Base-by-base conservation (phyloP, 1,284 basidiomycete species). In the Tilletia setariae region DNA sequence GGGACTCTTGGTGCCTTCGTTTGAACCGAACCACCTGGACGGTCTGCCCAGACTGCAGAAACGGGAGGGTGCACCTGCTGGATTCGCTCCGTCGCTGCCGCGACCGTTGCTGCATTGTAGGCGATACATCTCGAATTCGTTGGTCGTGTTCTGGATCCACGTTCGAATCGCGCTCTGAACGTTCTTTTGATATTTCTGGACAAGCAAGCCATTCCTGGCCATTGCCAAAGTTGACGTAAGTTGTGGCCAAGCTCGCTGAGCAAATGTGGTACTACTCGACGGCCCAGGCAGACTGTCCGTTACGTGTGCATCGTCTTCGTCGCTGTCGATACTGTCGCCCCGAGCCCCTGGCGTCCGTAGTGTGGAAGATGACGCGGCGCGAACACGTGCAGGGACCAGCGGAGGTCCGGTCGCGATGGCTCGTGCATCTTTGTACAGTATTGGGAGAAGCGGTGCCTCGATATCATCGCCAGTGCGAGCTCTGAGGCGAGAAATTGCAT, bases 391-490 rank as follows among this genome's bases (percentile, higher is more conserved):
- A 21, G 43, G 42, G 7, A 32, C 30, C 2, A 61, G 30, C 1
- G 56, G 25, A 2, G 15, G 25, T 11, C 56, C 56, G 7, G 56
- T 61, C 15, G 56, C 56, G 15, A 61, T 56, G 1, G 56, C 61
- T 2, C 32, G 16, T 13, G 53, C 25, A 30, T 67, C 66, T 40
- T 67, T 67, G 63, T 67, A 67, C 13, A 67, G 21, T n/a, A 64
- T 62, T 16, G 66, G 66, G 19, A 67, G 30, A 19, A 67, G 40
- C 16, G 43, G 64, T 23, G 43, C 63, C 67, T 67, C 61, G 21
- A 53, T 51, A 32, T 64, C 63, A n/a, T 67, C 49, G 32, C 40
- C 51, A 7, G 56, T 61, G 4, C 56, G 56, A 16, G 56, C 30
- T 9, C 56, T 25, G 19, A 61, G 56, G 19, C 56, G 56, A 35